These are phyloP conservation scores for Mesembryanthemum crystallinum DNA, from an alignment of 148 eudicot species.

Conservation along the genomic window DNA sequence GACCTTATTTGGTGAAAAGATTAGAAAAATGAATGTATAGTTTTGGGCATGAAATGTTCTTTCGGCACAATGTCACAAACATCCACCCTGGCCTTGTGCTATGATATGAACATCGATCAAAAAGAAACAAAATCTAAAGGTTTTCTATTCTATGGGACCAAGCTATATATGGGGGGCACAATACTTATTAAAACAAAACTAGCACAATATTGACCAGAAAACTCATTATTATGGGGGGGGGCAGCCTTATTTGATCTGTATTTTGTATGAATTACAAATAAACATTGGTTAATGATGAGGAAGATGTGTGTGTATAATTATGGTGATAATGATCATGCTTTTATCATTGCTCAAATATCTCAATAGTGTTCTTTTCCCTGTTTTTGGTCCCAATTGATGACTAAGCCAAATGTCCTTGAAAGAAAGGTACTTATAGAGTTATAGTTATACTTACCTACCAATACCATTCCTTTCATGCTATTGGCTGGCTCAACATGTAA, in stretches of 20 bases:
- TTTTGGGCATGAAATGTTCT: conserved; percentile 20
- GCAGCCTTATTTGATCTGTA: neutral
- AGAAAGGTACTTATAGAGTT: neutral
- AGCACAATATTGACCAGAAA: neutral
- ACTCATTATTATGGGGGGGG: neutral
- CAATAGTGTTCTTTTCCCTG: neutral
- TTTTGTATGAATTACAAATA: neutral
- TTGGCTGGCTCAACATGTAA: too few species aligned
- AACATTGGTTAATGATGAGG: conserved; percentile 30
- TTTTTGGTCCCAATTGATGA: neutral
- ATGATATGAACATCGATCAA: too few species aligned
- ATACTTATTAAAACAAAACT: neutral
- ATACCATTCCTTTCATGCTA: too few species aligned
- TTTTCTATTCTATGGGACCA: conserved; percentile 6
- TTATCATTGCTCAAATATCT: conserved; percentile 14
- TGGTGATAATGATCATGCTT: conserved; percentile 8
- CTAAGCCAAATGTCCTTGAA: neutral
- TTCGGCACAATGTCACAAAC: conserved; percentile 28
- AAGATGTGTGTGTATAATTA: conserved; percentile 33
- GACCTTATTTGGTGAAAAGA: neutral
- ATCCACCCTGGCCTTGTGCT: conserved; percentile 28
- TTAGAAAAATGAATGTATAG: neutral
- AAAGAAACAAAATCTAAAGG: too few species aligned
- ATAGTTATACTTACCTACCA: too few species aligned
- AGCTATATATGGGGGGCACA: too few species aligned